A percentile compares a stretch with the other conserved stretches of the same genome.
These are phyloP conservation scores for Hanseniaspora pseudoguilliermondii DNA, from an alignment of 805 yeast genomes.

Conservation along the genomic window DNA sequence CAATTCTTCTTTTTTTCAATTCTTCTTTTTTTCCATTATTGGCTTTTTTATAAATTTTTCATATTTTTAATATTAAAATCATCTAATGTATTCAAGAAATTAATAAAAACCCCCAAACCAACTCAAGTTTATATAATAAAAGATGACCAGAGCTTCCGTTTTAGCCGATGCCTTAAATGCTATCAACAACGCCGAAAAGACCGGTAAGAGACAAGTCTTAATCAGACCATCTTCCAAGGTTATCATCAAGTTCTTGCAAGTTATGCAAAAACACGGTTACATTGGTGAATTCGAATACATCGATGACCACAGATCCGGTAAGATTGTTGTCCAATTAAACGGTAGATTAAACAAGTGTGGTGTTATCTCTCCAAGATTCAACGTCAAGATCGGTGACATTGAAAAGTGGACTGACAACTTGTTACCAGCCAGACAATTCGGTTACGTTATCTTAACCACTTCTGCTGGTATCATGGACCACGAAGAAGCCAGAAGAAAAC, in stretches of 20 bases:
- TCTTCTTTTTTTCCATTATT: no score
- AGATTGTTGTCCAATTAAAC: conserved; percentile 90
- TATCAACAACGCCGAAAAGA: conserved; percentile 97
- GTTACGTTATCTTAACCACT: conserved; percentile 94
- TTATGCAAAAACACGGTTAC: conserved; percentile 97
- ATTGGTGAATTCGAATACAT: conserved; percentile 97
- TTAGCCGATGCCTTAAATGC: conserved; percentile 97
- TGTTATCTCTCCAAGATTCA: conserved; percentile 97
- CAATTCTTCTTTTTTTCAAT: no score
- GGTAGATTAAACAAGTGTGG: conserved; percentile 99
- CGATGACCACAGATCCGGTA: conserved; percentile 98
- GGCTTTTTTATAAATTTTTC: no score
- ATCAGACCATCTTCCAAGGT: conserved; percentile 98
- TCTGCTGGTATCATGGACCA: conserved; percentile 99
- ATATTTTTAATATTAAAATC: no score
- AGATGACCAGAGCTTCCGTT: conserved; percentile 95
- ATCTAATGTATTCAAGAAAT: no score
- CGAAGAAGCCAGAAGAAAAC: conserved; percentile 99
- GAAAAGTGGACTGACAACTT: conserved; percentile 98
- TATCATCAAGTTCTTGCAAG: conserved; percentile 89
- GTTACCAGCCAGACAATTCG: conserved; percentile 98
- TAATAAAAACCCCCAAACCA: not conserved
- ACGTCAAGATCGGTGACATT: conserved; percentile 86
- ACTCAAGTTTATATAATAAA: conserved; percentile 21
- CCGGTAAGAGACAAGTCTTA: conserved; percentile 97